These are phyloP conservation scores for Gracilaria caudata DNA, from an alignment of 23 red algal species.

Conservation along the genomic window DNA sequence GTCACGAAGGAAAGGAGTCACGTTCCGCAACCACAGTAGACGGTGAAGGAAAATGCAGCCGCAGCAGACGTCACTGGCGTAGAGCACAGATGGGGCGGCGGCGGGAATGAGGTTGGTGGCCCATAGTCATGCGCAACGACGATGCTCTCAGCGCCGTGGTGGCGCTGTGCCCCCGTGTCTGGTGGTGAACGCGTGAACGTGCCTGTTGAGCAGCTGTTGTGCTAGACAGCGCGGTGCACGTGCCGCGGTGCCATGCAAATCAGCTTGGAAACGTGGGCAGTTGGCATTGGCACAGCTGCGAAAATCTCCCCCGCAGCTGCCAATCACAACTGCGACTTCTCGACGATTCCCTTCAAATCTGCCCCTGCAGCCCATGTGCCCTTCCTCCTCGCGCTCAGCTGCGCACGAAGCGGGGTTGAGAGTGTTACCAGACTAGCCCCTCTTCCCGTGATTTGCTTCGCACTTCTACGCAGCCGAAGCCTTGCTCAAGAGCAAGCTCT, in stretches of 20 bases:
- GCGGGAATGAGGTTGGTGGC: background rate
- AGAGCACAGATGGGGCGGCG: background rate
- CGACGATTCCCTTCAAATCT: background rate
- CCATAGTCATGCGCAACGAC: background rate
- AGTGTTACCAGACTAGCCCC: too few relatives aligned
- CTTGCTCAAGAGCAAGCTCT: too few relatives aligned
- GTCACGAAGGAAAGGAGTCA: background rate
- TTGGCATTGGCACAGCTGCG: conserved; percentile 12
- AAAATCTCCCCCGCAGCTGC: conserved; percentile 12
- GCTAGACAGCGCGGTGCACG: background rate
- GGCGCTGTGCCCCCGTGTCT: background rate
- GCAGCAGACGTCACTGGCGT: background rate
- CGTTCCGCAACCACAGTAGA: background rate
- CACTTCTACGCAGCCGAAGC: too few relatives aligned
- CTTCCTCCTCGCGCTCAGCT: background rate
- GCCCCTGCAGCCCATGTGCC: too few relatives aligned
- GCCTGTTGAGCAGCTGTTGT: too few relatives aligned
- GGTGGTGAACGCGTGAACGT: background rate
- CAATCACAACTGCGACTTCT: background rate
- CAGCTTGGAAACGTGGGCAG: conserved; percentile 7
- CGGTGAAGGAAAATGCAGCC: background rate
- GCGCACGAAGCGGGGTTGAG: too few relatives aligned
- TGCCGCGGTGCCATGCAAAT: conserved; percentile 12
- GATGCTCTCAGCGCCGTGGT: conserved; percentile 21
- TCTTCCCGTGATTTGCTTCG: too few relatives aligned